Conservation (phyloP, 2,329 filamentous ascomycete genomes). For the Microdochium paspali region DNA sequence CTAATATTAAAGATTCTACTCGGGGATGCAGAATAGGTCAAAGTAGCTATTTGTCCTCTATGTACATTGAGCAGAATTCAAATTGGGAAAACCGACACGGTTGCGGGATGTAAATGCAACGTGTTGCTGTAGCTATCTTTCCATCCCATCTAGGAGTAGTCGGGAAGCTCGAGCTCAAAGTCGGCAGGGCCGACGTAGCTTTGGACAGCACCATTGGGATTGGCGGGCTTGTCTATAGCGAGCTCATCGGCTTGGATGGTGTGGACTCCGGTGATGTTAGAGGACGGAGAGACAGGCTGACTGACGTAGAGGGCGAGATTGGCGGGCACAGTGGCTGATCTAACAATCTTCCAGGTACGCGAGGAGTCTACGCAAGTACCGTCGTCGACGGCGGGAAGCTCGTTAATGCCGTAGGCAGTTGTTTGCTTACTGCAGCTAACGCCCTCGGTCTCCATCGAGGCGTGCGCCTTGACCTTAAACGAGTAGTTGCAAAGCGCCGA, state of each 20-base stretch:
- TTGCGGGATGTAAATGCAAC: neutral
- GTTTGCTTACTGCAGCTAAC: conserved; percentile 13
- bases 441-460: conserved; percentile 14
- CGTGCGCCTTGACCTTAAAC: conserved; percentile 9
- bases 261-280: neutral
- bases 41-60: neutral
- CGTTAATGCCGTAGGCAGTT: conserved; percentile 9
- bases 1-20: too few species aligned
- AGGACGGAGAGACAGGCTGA: neutral
- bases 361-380: conserved; percentile 18
- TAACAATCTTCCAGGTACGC: conserved; percentile 16
- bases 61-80: neutral
- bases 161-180: neutral
- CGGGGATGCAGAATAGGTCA: too few species aligned
- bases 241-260: neutral
- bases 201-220: neutral
- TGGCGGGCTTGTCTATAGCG: neutral
- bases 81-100: neutral
- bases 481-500: conserved; percentile 14
- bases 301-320: neutral
- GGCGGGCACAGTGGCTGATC: too few species aligned
- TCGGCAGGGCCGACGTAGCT: neutral
- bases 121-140: neutral
- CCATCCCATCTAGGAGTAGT: neutral
- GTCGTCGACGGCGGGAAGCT: conserved; percentile 19